phyloP scores from a whole-genome alignment of 495 filamentous ascomycete species.

The Neurospora sp. region DNA sequence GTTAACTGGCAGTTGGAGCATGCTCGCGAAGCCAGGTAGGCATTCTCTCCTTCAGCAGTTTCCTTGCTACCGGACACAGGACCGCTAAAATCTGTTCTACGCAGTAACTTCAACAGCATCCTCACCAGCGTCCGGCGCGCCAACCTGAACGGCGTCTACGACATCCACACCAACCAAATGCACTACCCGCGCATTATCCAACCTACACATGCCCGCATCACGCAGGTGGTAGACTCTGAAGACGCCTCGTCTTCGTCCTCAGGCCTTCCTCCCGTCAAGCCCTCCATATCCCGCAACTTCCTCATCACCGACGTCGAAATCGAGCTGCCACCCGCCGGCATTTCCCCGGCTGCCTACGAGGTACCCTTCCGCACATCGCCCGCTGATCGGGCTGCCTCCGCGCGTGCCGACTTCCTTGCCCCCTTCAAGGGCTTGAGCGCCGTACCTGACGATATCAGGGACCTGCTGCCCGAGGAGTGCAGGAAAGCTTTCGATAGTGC shows the following conservation, averaged over 20 bases:
- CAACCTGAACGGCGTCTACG: constrained; percentile 73
- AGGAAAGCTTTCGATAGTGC: constrained; percentile 58
- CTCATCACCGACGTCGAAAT: constrained; percentile 62
- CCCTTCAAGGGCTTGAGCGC: constrained; percentile 58
- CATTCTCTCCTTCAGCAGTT: neutral
- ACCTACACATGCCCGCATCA: constrained; percentile 76
- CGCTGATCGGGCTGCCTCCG: constrained; percentile 9
- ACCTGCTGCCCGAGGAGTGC: constrained; percentile 62
- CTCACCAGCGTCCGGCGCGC: constrained; percentile 52
- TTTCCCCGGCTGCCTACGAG: constrained; percentile 36
- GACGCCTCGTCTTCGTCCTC: constrained; percentile 16
- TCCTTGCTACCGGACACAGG: neutral
- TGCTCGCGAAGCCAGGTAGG: constrained; percentile 77
- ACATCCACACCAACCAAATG: constrained; percentile 85
- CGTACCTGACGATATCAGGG: constrained; percentile 56
- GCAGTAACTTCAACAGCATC: constrained; percentile 69
- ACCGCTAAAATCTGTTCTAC: constrained; percentile 7
- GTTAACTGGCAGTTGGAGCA: constrained; percentile 98
- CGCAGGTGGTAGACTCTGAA: constrained; percentile 41
- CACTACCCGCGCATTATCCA: constrained; percentile 83
- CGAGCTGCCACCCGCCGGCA: constrained; percentile 42
- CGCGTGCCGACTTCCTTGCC: constrained; percentile 30
- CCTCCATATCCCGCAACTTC: constrained; percentile 61
- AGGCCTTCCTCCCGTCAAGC: constrained; percentile 55
- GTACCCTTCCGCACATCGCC: constrained; percentile 29